A percentile compares a stretch with the other conserved stretches of the same genome.
Conservation (phyloP, 257 asterid species). For the Primulina tabacum region DNA sequence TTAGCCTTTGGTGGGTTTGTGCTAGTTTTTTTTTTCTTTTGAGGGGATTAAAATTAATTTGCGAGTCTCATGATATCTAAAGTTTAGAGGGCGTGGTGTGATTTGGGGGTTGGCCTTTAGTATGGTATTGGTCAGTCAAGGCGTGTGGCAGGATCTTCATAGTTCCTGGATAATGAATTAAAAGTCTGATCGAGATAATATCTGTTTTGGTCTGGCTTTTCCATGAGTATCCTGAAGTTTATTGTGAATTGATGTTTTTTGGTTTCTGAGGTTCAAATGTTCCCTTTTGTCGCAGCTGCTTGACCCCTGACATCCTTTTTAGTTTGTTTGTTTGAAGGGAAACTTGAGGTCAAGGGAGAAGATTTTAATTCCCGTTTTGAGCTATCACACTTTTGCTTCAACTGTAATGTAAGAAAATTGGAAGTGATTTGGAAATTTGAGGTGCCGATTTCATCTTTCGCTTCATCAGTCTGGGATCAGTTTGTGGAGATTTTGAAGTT, state of each 20-base stretch:
- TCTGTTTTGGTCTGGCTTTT: neutral
- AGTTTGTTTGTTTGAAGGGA: conserved; percentile 11
- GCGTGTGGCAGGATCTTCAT: neutral
- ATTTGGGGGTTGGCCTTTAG: conserved; percentile 20
- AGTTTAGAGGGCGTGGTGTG: conserved; percentile 20
- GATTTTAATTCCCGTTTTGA: conserved; percentile 12
- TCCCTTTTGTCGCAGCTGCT: conserved; percentile 6
- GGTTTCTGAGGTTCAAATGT: too few species aligned
- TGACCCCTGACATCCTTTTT: neutral
- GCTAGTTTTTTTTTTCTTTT: neutral
- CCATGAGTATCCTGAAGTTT: neutral
- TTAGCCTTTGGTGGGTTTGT: conserved; percentile 13
- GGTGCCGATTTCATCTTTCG: conserved; percentile 5
- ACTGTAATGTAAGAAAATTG: neutral
- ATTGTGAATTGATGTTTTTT: neutral
- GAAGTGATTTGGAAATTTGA: conserved; percentile 7
- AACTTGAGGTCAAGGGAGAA: conserved; percentile 2
- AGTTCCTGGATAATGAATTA: neutral
- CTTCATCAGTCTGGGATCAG: conserved; percentile 24
- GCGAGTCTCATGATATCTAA: conserved; percentile 1
- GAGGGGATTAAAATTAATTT: conserved; percentile 4
- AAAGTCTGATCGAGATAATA: neutral
- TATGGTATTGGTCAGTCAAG: neutral
- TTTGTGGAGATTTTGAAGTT: conserved; percentile 8
- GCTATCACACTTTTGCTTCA: conserved; percentile 1